Evolutionary conservation across 2,329 filamentous ascomycete species (phyloP), one percentile per base, ranked within the genome.

Genomic region (Eutypa lata): DNA sequence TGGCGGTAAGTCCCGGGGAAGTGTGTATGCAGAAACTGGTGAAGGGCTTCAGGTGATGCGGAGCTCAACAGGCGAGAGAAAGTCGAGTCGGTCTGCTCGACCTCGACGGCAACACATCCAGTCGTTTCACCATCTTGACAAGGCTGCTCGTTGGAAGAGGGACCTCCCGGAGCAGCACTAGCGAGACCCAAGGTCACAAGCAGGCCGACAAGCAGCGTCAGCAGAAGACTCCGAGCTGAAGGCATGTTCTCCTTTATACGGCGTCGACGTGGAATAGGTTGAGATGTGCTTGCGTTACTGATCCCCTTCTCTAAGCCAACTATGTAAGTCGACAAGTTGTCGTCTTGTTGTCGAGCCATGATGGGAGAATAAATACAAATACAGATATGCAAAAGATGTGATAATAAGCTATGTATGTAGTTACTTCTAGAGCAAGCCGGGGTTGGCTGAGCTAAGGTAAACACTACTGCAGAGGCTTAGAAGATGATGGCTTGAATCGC

Each of bases 21-120:
- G 61, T 85, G 79, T 56, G 78, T 74, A 67, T 89, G 84, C 31
- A 91, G 76, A 50, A 88, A 81, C 46, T 80, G 79, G 67, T 90
- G 86, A 50, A 92, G 73, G 42, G 81, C 78, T 47, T 82, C 76
- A 51, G 79, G 78, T 21, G 85, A 81, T 52, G 86, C 72, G 22
- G 76, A 75, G 55, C 79, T 74, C 50, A 87, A 71, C 51, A 85
- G 68, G 53, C 82, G 76, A 57, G 79, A 75, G 70, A 87, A 81
- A 18, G 69, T 71, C 47, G 60, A 59, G 45, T 60, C 61, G 43
- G 65, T 62, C 50, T 53, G 59, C 14, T 59, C 53, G 40, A 45
- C 47, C 31, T 62, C 54, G 33, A 43, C 37, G 14, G 45, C 51
- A 35, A 42, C 46, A 7, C 51, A 49, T 16, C 48, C 50, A n/a